Conservation (phyloP, 345 rosid species). For the Lenwebbia sp. region DNA sequence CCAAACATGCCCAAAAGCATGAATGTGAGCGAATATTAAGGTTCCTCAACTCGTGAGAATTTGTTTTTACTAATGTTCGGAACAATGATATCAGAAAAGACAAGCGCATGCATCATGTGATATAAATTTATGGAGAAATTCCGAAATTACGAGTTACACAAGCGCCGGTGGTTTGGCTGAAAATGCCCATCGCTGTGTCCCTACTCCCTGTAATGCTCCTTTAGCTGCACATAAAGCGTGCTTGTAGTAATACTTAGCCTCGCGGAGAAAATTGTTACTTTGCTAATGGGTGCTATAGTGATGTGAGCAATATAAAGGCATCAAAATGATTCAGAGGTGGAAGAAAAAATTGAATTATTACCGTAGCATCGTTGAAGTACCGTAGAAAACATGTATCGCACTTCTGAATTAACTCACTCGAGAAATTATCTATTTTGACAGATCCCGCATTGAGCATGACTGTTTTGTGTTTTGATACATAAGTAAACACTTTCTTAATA, state of each 20-base stretch:
- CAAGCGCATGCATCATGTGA: not conserved
- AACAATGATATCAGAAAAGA: fast-evolving
- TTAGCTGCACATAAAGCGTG: not conserved
- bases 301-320: not conserved
- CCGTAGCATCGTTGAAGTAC: not conserved
- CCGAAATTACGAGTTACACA: not conserved
- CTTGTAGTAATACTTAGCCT: not conserved
- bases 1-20: not conserved
- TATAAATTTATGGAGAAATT: not conserved
- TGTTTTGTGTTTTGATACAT: not conserved
- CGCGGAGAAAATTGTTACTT: not conserved
- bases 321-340: not conserved
- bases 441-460: too few relatives aligned
- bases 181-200: not conserved
- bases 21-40: not conserved
- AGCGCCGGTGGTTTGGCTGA: not conserved
- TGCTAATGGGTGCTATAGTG: not conserved
- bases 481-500: not conserved
- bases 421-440: not conserved
- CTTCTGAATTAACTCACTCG: too few relatives aligned
- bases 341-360: not conserved
- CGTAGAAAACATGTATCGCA: fast-evolving
- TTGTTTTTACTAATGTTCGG: not conserved
- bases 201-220: not conserved
- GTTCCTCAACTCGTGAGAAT: not conserved